Evolutionary conservation across 306 rosid species (phyloP), one percentile per base, ranked within the genome.

Genomic region (Gastrolobium bilobum): DNA sequence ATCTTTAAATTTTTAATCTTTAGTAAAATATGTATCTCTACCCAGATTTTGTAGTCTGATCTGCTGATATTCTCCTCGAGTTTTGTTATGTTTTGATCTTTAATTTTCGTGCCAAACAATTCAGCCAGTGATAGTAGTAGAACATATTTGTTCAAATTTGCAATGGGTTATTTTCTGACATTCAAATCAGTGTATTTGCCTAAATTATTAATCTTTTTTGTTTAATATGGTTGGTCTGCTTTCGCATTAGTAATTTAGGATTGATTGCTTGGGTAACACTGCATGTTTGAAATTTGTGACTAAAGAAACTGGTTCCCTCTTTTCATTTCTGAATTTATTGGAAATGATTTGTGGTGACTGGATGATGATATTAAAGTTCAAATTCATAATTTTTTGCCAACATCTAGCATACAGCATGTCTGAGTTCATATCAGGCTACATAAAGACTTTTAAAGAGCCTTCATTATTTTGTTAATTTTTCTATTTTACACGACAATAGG

Each of bases 1-100:
- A 50, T 64, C 71, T 60, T 38, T 43, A 30, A 20, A 20, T 14
- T 77, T 29, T 54, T 71, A 52, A 50, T 77, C 79, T 56, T 31
- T 33, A 2, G 15, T 48, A 7, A 39, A 31, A 9, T 60, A 50
- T 10, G 0, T 50, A 13, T 14, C 11, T 33, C 15, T 4, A 56
- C 40, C 75, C 26, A 35, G 20, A 58, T 60, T 50, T 47, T 37
- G 47, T 20, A 10, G 31, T 48, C 80, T 35, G 40, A 10, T 43
- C 43, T 38, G 29, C 72, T 76, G 34, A 63, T 47, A 35, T 62
- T 33, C 72, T 0, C 62, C 62, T 58, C 11, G n/a, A 54, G 26
- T 3, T 43, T 29, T 26, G 26, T 20, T 20, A 20, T 35, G n/a
- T 33, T 33, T 43, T 42, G 4, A 7, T 4, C 14, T 42, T 11